A percentile compares a stretch with the other conserved stretches of the same genome.
These are phyloP conservation scores for Talaromyces marneffei DNA, from an alignment of 2,329 filamentous ascomycete genomes.

Conservation along the genomic window DNA sequence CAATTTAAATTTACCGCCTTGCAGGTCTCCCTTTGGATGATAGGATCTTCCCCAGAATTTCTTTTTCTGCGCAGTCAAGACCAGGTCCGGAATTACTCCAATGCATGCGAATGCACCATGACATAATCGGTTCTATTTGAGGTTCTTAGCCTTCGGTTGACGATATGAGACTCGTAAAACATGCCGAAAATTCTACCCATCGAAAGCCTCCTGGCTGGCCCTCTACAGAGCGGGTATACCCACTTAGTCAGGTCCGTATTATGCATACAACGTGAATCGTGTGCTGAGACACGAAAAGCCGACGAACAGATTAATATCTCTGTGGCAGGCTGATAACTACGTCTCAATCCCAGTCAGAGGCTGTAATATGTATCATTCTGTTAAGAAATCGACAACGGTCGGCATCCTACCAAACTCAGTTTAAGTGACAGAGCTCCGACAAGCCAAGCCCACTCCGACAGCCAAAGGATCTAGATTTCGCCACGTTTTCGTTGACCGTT, in stretches of 20 bases:
- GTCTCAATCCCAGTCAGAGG: neutral
- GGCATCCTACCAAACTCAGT: neutral
- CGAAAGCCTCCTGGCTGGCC: no score
- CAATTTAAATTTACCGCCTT: neutral
- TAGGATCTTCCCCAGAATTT: neutral
- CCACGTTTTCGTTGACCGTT: neutral
- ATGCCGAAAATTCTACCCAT: no score
- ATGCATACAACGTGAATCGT: neutral
- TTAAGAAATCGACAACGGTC: neutral
- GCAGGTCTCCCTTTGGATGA: no score
- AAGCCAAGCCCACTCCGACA: neutral
- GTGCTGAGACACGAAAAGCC: neutral
- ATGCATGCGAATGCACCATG: neutral
- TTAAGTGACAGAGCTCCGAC: neutral
- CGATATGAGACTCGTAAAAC: neutral
- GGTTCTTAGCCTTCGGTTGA: neutral
- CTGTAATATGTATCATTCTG: neutral
- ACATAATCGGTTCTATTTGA: neutral
- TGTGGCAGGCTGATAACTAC: neutral
- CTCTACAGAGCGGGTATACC: neutral
- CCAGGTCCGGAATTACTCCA: neutral
- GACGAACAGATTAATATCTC: neutral
- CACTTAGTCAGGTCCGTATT: neutral
- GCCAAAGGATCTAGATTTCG: neutral
- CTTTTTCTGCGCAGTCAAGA: neutral